These are phyloP conservation scores for Petunia secreta DNA, from an alignment of 257 asterid species.

Conservation along the genomic window DNA sequence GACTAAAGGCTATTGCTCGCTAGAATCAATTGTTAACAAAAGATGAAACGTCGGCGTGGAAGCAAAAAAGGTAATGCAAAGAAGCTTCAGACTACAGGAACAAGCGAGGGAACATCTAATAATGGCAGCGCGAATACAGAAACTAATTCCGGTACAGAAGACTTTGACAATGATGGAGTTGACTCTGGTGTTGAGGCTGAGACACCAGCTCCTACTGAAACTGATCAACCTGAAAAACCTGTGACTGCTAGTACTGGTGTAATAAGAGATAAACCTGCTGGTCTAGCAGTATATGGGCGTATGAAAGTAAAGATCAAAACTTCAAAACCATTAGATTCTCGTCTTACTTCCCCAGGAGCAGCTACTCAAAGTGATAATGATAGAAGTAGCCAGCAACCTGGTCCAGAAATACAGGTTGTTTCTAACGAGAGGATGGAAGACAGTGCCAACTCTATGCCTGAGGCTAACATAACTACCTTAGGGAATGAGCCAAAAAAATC, in stretches of 20 bases:
- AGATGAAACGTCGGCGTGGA: constrained; percentile 84
- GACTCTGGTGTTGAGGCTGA: constrained; percentile 75
- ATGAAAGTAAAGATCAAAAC: constrained; percentile 89
- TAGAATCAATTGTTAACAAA: background rate
- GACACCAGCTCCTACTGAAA: constrained; percentile 51
- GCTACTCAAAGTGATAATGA: constrained; percentile 73
- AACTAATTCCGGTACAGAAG: constrained; percentile 61
- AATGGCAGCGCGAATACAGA: constrained; percentile 51
- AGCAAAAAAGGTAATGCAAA: constrained; percentile 68
- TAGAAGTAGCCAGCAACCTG: constrained; percentile 63
- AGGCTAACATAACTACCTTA: constrained; percentile 51
- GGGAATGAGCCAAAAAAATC: constrained; percentile 57
- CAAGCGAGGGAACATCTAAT: constrained; percentile 56
- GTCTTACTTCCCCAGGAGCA: constrained; percentile 56
- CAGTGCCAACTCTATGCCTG: constrained; percentile 81
- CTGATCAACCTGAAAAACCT: constrained; percentile 47
- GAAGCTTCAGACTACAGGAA: constrained; percentile 53
- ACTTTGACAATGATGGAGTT: constrained; percentile 63
- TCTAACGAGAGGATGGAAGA: constrained; percentile 74
- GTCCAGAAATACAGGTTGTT: constrained; percentile 57
- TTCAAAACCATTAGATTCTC: constrained; percentile 70
- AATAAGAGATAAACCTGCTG: constrained; percentile 53
- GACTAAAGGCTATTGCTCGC: background rate
- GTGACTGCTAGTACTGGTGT: constrained; percentile 37
- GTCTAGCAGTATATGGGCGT: constrained; percentile 69